Base-by-base conservation (phyloP, 345 rosid species). In the Bruguiera sexangula region DNA sequence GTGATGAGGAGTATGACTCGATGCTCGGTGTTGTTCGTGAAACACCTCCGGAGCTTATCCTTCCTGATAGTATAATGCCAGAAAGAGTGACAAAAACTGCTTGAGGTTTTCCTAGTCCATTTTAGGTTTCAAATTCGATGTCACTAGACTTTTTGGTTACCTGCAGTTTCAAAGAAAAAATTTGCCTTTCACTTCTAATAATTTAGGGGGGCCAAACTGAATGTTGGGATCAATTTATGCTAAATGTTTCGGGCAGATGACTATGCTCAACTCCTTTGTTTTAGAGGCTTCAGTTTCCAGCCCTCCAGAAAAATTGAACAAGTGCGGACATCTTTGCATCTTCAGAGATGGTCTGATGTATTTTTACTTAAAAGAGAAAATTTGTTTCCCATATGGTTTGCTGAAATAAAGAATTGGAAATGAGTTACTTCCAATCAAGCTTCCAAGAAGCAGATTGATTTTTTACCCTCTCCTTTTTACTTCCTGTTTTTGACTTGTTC, bases 1-100 rank as follows among this genome's bases (percentile, higher is more conserved):
- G 80, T 67, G 96, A 94, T 60, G 96, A 91, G 82, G 93, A 88
- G 63, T 87, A 92, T 66, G 97, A 92, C 82, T 85, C 96, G 16
- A 82, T 92, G 96, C 82, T 92, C 46, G 96, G 96, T 32, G 87
- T 83, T 64, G 86, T 88, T 62, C 90, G 92, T 31, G 96, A 87
- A 83, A 88, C 86, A 65, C 90, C 93, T 15, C 83, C 87, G 55
- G 93, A 94, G 70, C 94, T 91, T 67, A 85, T 79, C 63, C 92
- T 87, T 74, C 88, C 97, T 26, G 87, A 88, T 73, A 94, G 87
- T 72, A 73, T 88, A 48, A 68, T 77, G 70, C 83, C 82, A 10
- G 76, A 75, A 63, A 87, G 87, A 82, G 87, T 75, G 72, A 69
- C 80, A 5, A 84, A 79, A 76, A 68, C 87, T 2, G 70, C 76